phyloP scores from a whole-genome alignment of 2,329 filamentous ascomycete species.

The Shiraia sp. region DNA sequence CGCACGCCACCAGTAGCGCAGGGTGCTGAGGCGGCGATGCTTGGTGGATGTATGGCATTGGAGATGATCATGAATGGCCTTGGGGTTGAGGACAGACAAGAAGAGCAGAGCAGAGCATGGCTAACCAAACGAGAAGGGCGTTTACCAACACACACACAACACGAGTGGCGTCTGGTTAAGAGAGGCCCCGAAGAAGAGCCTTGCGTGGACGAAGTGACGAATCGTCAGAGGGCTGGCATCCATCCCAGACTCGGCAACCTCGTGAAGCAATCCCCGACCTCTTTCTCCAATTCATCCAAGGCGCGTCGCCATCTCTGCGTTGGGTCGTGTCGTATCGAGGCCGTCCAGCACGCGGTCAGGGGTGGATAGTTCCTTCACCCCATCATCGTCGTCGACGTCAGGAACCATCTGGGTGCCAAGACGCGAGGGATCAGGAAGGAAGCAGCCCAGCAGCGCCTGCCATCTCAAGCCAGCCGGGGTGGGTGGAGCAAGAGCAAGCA shows the following conservation, averaged over 20 bases:
- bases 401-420: slow-evolving; percentile 1
- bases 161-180: slow-evolving; percentile 19
- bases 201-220: slow-evolving; percentile 3
- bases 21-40: neutral
- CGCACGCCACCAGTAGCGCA: slow-evolving; percentile 8
- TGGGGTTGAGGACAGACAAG: too few relatives aligned
- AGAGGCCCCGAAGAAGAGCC: slow-evolving; percentile 21
- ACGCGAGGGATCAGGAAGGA: slow-evolving; percentile 3
- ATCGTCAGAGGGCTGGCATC: too few relatives aligned
- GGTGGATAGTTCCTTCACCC: neutral
- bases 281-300: too few relatives aligned
- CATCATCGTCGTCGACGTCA: neutral
- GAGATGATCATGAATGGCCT: too few relatives aligned
- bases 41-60: neutral
- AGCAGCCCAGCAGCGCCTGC: slow-evolving; percentile 6
- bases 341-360: too few relatives aligned
- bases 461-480: slow-evolving; percentile 10
- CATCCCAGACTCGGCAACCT: too few relatives aligned
- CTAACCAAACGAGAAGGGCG: slow-evolving; percentile 35
- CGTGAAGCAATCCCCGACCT: too few relatives aligned
- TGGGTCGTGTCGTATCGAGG: neutral
- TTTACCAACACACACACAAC: too few relatives aligned
- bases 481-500: slow-evolving; percentile 26
- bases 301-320: slow-evolving; percentile 7
- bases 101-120: slow-evolving; percentile 26